Evolutionary conservation across 2,329 filamentous ascomycete species (phyloP), one percentile per base, ranked within the genome.

Genomic region (Fonsecaea nubica): DNA sequence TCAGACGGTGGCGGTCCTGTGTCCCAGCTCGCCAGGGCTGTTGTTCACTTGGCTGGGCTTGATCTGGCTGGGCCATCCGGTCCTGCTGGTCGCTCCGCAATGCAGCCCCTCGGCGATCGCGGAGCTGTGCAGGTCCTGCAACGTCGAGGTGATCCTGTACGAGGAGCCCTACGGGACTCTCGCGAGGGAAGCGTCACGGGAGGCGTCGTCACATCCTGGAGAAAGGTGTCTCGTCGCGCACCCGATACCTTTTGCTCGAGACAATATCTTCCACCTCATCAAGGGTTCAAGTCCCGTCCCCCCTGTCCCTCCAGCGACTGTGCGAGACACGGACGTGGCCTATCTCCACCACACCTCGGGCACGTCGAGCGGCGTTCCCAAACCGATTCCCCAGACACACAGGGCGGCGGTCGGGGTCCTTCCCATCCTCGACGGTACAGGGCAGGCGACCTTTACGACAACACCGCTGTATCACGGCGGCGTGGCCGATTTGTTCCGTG

Each of bases 391-490:
- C 0, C 87, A 90, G 65, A 82, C 79, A 1, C 86, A 89, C 72
- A 80, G 80, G 54, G 85, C 80, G 10, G 85, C 83, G 2, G 81
- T 87, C 3, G 84, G 83, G 1, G 84, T 85, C 0, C 78, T 89
- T 0, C 86, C 86, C 7, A 75, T 75, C 2, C 80, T 89, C 0
- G 69, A 75, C 3, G 74, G 76, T 0, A 50, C 72, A 0, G 59
- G 76, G 2, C 73, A 77, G 2, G 83, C 86, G 0, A 88, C 86
- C 0, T 90, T 90, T 70, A 87, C 87, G 0, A 89, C 87, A 0
- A 90, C 88, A 2, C 88, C 88, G 0, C 78, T 90, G 0, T 90
- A 89, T 69, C 87, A 90, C 70, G 88, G 88, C 1, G 88, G 88
- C 0, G 80, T 89, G 8, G 86, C 87, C 0, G 88, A 90, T 73